Percentiles rank a stretch among this genome's conserved stretches.
These are phyloP conservation scores for Aeschynomene evenia DNA, from an alignment of 306 rosid species.

Conservation along the genomic window DNA sequence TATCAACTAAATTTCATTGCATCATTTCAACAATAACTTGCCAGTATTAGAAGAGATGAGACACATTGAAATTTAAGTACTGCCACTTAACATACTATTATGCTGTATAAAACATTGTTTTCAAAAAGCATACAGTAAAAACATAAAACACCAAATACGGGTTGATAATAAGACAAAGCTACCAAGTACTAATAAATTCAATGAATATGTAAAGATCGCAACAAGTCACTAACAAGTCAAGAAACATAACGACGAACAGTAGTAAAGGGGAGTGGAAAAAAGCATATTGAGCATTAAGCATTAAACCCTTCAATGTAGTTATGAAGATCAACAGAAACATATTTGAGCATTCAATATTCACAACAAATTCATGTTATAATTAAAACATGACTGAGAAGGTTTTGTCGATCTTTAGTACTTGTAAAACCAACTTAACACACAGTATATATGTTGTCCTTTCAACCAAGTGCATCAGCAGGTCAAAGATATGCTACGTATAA, in stretches of 20 bases:
- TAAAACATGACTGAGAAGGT: background rate
- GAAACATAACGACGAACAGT: background rate
- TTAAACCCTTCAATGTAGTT: background rate
- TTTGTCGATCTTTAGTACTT: background rate
- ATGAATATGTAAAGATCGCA: slow-evolving; percentile 1
- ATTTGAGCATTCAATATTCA: slow-evolving; percentile 12
- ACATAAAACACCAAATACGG: background rate
- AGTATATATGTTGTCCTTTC: slow-evolving; percentile 24
- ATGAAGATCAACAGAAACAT: slow-evolving; percentile 16
- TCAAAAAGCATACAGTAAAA: slow-evolving; percentile 12
- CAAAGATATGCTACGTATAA: slow-evolving; percentile 19
- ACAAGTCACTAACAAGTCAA: too few relatives aligned
- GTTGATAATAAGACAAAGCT: background rate
- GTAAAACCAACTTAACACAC: slow-evolving; percentile 17
- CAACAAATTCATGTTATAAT: slow-evolving; percentile 6
- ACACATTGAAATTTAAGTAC: slow-evolving; percentile 1
- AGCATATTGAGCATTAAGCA: background rate
- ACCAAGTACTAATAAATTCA: background rate
- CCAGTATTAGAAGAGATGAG: slow-evolving; percentile 21
- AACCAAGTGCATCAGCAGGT: slow-evolving; percentile 25
- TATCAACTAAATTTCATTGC: slow-evolving; percentile 26
- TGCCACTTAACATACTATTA: slow-evolving; percentile 3
- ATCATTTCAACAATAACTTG: slow-evolving; percentile 25
- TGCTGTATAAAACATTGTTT: background rate
- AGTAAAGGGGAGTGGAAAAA: background rate